Evolutionary conservation across 2,329 filamentous ascomycete species (phyloP), one percentile per base, ranked within the genome.

Genomic region (Monilinia aucupariae): DNA sequence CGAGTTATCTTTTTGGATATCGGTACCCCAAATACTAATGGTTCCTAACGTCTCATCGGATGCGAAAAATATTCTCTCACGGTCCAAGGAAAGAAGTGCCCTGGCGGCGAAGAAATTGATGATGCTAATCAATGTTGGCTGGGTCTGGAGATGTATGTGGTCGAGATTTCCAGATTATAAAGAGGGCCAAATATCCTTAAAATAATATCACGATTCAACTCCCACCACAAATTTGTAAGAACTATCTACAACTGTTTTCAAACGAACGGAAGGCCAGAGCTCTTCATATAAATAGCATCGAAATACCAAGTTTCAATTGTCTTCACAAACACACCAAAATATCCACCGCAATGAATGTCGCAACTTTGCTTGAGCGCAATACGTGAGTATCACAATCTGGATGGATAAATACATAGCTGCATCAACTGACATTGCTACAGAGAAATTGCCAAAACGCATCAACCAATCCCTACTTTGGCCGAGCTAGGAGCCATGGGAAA

Each of bases 391-490:
- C 53, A 45, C 7, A 7, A 45, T 4, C 8, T 10, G 30, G 6
- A 39, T 13, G 13, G 4, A 3, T 32, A 22, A 45, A 22, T 45
- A 6, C 22, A 17, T 32, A 5, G 17, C n/a, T 20, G 34, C 17
- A 17, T 30, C 22, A 20, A 25, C 39, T 32, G 15, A 32, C 13
- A 20, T 13, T 34, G 15, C 5, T 15, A 27, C 15, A 43, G 59
- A 39, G 48, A 53, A 4, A n/a, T 60, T 55, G 49, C 58, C 9
- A 30, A 60, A 37, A 64, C 32, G 15, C 63, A 66, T 51, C 49
- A 64, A 17, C 48, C 61, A 34, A 63, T 64, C 34, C 62, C 65
- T 17, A 63, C 34, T 13, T 48, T 64, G 12, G 49, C 56, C 9
- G 63, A 66, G 49, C 13, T 68, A 9, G 7, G 10, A 12, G 59